Percentiles rank a stretch among this genome's conserved stretches.
phyloP scores from a whole-genome alignment of 164 flowering plant species.

The Cinnamomum chago region DNA sequence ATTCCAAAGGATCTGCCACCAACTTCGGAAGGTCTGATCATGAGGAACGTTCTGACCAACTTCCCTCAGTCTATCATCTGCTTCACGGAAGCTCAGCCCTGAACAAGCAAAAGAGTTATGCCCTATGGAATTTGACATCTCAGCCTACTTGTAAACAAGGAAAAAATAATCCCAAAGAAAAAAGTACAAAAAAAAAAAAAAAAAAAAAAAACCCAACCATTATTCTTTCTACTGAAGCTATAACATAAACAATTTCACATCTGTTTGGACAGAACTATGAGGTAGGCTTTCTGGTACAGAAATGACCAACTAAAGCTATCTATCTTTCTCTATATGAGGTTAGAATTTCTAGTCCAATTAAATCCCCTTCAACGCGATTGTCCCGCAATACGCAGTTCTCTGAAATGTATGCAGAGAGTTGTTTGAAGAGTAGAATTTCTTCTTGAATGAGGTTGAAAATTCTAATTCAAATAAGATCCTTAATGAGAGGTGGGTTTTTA shows the following conservation, averaged over 20 bases:
- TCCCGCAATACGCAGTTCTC: too few species aligned
- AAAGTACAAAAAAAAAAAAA: too few species aligned
- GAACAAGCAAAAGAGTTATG: constrained; percentile 6
- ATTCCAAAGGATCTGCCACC: constrained; percentile 79
- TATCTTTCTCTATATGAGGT: background rate
- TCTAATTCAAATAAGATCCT: too few species aligned
- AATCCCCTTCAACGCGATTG: background rate
- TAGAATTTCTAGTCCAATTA: background rate
- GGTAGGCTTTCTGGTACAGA: background rate
- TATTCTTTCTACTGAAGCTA: background rate
- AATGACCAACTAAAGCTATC: too few species aligned
- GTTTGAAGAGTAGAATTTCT: too few species aligned
- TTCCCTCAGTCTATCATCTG: constrained; percentile 58
- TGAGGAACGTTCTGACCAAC: constrained; percentile 66
- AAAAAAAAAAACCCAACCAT: background rate
- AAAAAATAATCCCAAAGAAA: background rate
- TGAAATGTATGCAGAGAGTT: too few species aligned
- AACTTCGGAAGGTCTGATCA: constrained; percentile 49
- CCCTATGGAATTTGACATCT: background rate
- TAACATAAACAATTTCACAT: background rate
- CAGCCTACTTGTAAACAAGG: background rate
- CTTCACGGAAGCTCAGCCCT: constrained; percentile 79
- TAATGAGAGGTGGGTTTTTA: too few species aligned
- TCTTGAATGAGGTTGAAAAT: too few species aligned
- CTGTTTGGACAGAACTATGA: background rate